phyloP scores from a whole-genome alignment of 2,329 filamentous ascomycete species.

The Botrytis tulipae region DNA sequence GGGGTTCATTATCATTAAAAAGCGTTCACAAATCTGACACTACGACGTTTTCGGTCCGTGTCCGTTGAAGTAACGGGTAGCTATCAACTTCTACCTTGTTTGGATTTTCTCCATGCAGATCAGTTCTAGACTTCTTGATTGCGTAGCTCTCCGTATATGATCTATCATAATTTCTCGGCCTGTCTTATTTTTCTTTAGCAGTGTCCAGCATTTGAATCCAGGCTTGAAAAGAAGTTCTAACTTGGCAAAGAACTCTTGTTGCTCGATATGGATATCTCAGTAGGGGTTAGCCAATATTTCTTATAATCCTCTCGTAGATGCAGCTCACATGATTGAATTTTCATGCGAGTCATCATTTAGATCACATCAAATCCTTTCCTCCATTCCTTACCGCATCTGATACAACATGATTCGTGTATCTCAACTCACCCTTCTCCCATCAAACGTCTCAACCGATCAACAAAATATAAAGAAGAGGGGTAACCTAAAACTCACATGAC shows the following conservation, averaged over 20 bases:
- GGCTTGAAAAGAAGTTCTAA: too few species aligned
- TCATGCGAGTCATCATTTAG: background rate
- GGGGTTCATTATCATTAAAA: background rate
- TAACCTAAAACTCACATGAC: constrained; percentile 7
- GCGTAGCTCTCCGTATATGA: background rate
- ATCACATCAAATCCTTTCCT: background rate
- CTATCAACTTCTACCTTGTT: background rate
- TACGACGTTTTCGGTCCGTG: background rate
- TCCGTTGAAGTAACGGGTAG: background rate
- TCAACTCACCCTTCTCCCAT: background rate
- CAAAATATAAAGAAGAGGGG: background rate
- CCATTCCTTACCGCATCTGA: background rate
- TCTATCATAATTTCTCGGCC: background rate
- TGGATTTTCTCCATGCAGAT: background rate
- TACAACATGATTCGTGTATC: background rate
- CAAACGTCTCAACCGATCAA: background rate
- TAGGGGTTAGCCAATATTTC: background rate
- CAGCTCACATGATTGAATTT: background rate
- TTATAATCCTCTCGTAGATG: background rate
- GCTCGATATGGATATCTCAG: background rate
- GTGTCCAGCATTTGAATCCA: background rate
- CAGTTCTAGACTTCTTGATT: background rate
- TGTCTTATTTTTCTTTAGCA: background rate
- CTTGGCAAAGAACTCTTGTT: background rate
- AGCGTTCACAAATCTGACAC: background rate